Base-by-base conservation (phyloP, 768 basidiomycete genomes). In the Amanita rimosa region DNA sequence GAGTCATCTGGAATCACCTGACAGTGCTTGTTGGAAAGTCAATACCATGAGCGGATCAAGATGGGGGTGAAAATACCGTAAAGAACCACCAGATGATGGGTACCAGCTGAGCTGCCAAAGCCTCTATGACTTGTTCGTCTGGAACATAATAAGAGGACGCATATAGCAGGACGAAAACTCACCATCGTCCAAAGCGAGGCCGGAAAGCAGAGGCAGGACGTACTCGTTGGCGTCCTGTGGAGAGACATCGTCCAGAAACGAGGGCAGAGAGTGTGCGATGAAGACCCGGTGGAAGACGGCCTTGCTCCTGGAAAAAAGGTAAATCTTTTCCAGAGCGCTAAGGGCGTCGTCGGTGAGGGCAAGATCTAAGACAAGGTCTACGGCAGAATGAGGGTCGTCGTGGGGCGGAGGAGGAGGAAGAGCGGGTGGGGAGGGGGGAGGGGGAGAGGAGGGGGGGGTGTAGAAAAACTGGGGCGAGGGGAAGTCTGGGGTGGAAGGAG, bases 21-120 rank as follows among this genome's bases (percentile, higher is more conserved):
- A 61, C 86, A 91, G 54, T 80, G 74, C 83, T 85, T 58, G 19
- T 51, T 29, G 35, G 49, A 42, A 46, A n/a, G 55, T 41, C 27
- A 48, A 38, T 6, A 29, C 8, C 26, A 45, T 52, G 41, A 44
- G 38, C 29, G 49, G 46, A 49, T 36, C 16, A 52, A 40, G 53
- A 26, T 24, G 33, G 54, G n/a, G 62, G 16, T 10, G n/a, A 6
- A 2, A 36, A 49, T 54, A 80, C 81, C 48, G 82, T 78, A 57
- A 89, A 81, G 66, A 95, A 97, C 82, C 90, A 95, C 91, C 91
- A 96, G 42, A 96, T 77, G 55, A 95, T 78, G 44, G 76, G 68
- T 33, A 88, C 80, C 8, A 98, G 70, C 54, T 88, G 83, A 1
- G 79, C 73, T 1, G 88, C 83, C 19, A 96, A 78, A 5, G 89